Conservation (phyloP, 2,329 filamentous ascomycete species). For the Paecilomyces fulvus region DNA sequence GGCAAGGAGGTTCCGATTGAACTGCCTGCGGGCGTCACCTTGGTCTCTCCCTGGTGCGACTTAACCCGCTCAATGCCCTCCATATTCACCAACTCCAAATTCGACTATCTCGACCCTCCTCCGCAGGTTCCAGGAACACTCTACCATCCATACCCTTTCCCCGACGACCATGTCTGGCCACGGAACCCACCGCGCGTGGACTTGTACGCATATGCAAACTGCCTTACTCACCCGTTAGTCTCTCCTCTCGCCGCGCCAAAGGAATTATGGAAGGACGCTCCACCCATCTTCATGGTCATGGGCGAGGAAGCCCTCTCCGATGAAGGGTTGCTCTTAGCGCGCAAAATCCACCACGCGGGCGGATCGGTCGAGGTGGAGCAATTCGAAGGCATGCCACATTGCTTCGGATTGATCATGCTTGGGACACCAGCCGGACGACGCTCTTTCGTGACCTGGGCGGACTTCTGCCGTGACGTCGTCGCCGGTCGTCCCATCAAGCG, state of each 20-base stretch:
- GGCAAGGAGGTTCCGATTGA: slow-evolving; percentile 31
- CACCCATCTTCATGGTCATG: slow-evolving; percentile 33
- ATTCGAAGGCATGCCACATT: slow-evolving; percentile 41
- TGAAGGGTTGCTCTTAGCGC: slow-evolving; percentile 31
- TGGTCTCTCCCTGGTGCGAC: slow-evolving; percentile 36
- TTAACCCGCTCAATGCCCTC: slow-evolving; percentile 36
- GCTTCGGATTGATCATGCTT: slow-evolving; percentile 50
- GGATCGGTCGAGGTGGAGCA: slow-evolving; percentile 30
- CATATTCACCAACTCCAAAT: slow-evolving; percentile 25
- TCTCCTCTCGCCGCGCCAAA: slow-evolving; percentile 28
- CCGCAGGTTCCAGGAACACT: slow-evolving; percentile 11
- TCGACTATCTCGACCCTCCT: slow-evolving; percentile 33
- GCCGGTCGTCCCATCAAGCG: slow-evolving; percentile 17
- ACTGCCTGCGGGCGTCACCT: slow-evolving; percentile 32
- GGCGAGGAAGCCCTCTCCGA: slow-evolving; percentile 37
- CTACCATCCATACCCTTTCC: slow-evolving; percentile 19
- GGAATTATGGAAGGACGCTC: slow-evolving; percentile 32
- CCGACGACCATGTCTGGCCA: slow-evolving; percentile 33
- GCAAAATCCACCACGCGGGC: slow-evolving; percentile 31
- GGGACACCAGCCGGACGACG: slow-evolving; percentile 38
- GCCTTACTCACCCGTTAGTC: slow-evolving; percentile 32
- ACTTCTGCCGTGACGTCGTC: slow-evolving; percentile 40
- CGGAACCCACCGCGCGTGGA: slow-evolving; percentile 34
- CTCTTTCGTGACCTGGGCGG: slow-evolving; percentile 49
- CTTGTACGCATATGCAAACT: slow-evolving; percentile 31